These are phyloP conservation scores for Yarrowia sp. DNA, from an alignment of 805 yeast species.

Conservation along the genomic window DNA sequence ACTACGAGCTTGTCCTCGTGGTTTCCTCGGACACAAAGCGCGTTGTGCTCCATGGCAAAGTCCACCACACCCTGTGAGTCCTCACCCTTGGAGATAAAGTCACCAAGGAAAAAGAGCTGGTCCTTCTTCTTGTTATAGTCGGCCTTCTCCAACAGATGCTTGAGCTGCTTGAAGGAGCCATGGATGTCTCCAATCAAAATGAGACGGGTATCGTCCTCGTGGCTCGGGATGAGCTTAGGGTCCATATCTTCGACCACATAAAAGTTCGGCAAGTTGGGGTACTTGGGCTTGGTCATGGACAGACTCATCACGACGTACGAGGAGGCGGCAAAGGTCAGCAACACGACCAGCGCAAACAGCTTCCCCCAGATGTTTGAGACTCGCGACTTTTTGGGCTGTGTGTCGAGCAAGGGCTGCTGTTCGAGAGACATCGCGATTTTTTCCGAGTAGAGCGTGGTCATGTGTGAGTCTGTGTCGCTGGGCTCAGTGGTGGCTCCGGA, in stretches of 20 bases:
- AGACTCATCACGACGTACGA: neutral
- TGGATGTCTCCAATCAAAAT: slow-evolving; percentile 85
- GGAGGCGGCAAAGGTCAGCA: neutral
- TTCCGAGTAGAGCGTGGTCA: slow-evolving; percentile 7
- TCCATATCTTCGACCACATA: slow-evolving; percentile 13
- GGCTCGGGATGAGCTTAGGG: slow-evolving; percentile 23
- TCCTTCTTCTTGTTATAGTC: slow-evolving; percentile 44
- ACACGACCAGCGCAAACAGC: neutral
- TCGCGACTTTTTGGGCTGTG: neutral
- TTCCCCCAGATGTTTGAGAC: neutral
- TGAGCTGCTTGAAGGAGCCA: slow-evolving; percentile 62
- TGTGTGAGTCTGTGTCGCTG: neutral
- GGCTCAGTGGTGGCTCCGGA: neutral
- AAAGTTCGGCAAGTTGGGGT: slow-evolving; percentile 17
- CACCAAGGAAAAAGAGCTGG: slow-evolving; percentile 71
- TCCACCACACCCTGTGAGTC: slow-evolving; percentile 68
- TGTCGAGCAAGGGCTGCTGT: slow-evolving; percentile 22
- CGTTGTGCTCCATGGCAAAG: slow-evolving; percentile 53
- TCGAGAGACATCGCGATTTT: slow-evolving; percentile 12
- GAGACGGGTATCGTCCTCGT: slow-evolving; percentile 42
- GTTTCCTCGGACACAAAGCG: slow-evolving; percentile 81
- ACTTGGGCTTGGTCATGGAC: slow-evolving; percentile 5
- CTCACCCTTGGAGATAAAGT: slow-evolving; percentile 80
- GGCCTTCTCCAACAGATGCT: slow-evolving; percentile 50
- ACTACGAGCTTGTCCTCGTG: slow-evolving; percentile 75